A percentile compares a stretch with the other conserved stretches of the same genome.
These are phyloP conservation scores for Candida qinlingensis DNA, from an alignment of 805 yeast genomes.

Conservation along the genomic window DNA sequence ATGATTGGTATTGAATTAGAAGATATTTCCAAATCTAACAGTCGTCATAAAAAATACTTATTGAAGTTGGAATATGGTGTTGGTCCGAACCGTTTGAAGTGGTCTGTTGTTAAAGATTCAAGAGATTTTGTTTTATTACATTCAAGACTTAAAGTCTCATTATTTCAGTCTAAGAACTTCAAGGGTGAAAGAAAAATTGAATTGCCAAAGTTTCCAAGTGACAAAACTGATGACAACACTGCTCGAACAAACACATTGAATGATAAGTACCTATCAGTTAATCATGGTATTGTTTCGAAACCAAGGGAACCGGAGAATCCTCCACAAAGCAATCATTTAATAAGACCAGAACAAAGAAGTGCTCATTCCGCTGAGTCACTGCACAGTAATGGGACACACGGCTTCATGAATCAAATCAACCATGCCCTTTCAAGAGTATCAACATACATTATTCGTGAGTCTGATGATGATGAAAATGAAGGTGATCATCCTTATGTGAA, in stretches of 20 bases:
- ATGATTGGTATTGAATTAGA: conserved; percentile 63
- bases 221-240: conserved; percentile 4
- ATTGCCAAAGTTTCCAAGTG: conserved; percentile 34
- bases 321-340: background rate
- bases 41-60: conserved; percentile 39
- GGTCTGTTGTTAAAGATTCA: conserved; percentile 72
- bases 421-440: conserved; percentile 16
- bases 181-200: conserved; percentile 25
- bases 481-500: conserved; percentile 24
- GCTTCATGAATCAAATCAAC: conserved; percentile 14
- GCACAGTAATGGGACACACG: conserved; percentile 1
- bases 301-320: background rate
- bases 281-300: background rate
- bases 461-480: background rate
- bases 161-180: conserved; percentile 32
- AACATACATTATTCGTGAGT: background rate
- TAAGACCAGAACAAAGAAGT: background rate
- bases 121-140: conserved; percentile 72
- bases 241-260: conserved; percentile 16
- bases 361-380: conserved; percentile 1
- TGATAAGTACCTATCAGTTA: conserved; percentile 20
- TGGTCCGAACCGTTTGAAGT: conserved; percentile 68
- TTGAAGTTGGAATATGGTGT: conserved; percentile 89
- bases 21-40: conserved; percentile 36
- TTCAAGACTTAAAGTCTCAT: conserved; percentile 53